Base-by-base conservation (phyloP, 2,329 filamentous ascomycete genomes). In the Penicillium sp. region DNA sequence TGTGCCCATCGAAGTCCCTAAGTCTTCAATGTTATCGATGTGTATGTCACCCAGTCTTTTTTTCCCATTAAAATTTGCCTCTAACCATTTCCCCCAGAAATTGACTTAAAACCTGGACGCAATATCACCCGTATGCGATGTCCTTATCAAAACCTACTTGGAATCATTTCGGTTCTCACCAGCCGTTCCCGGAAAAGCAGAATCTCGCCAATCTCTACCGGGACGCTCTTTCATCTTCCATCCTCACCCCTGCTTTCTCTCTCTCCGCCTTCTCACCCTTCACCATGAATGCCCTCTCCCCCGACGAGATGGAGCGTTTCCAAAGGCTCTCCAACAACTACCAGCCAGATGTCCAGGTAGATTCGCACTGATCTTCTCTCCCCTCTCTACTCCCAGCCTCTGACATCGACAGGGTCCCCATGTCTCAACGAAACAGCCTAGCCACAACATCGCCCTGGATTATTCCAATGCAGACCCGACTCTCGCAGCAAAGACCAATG, bases 381-480 rank as follows among this genome's bases (percentile, higher is more conserved):
- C 3, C 27, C 18, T 7, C 45, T n/a, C 24, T 27, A 27, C 34
- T n/a, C 13, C 34, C 34, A 5, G 22, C 56, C 45, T 49, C 65
- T 74, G 58, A 72, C 63, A 53, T 38, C 22, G 53, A 60, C 68
- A 97, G 93, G 92, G 91, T 52, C 89, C 90, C 57, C 80, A 92
- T 46, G 88, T 97, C 61, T 89, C 91, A 65, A 82, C 88, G 57
- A 90, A 89, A 74, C 85, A 86, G 67, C 84, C 89, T 48, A 95
- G 88, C 74, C 83, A 86, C 63, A 84, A 81, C 61, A 91, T 99
- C 68, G 86, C 89, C 14, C 82, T 87, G 59, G 90, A 96, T 72
- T 97, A 96, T 77, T 89, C 91, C 57, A 88, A 89, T 73, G 92
- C 91, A 57, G 92, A 97, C 72, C 86, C 88, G 5, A 79, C 90